These are phyloP conservation scores for Exophiala sideris DNA, from an alignment of 2,329 filamentous ascomycete species.

Conservation along the genomic window DNA sequence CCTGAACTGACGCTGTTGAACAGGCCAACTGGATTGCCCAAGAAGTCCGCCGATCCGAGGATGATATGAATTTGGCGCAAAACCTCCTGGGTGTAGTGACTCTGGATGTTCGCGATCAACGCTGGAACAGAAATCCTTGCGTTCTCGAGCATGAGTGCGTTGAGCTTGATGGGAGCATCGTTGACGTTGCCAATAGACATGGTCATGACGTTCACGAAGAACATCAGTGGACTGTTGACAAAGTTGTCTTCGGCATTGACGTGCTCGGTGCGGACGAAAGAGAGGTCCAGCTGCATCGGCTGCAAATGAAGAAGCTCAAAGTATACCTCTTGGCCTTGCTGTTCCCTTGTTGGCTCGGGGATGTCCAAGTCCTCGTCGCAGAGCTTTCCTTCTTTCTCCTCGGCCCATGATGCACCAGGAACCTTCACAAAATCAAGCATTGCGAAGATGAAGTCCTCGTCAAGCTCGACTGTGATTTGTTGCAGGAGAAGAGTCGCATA, in stretches of 20 bases:
- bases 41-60: constrained; percentile 92
- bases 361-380: constrained; percentile 89
- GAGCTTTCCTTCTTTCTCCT: constrained; percentile 76
- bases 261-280: constrained; percentile 92
- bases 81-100: constrained; percentile 95
- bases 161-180: constrained; percentile 89
- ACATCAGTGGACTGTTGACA: constrained; percentile 92
- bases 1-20: constrained; percentile 99
- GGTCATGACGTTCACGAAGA: constrained; percentile 95
- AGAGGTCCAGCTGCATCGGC: constrained; percentile 95
- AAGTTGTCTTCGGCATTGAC: constrained; percentile 96
- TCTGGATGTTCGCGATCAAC: constrained; percentile 79
- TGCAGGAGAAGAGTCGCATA: constrained; percentile 91
- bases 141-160: constrained; percentile 91
- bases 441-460: constrained; percentile 97
- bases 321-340: constrained; percentile 90
- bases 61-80: constrained; percentile 97
- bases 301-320: constrained; percentile 96
- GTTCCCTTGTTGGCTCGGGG: constrained; percentile 81
- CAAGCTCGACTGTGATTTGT: constrained; percentile 96
- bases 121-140: constrained; percentile 84
- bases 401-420: constrained; percentile 81
- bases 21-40: constrained; percentile 92
- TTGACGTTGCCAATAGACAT: constrained; percentile 99
- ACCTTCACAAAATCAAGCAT: constrained; percentile 93